Percentiles rank a stretch among this genome's conserved stretches.
These are phyloP conservation scores for Pisolithus orientalis DNA, from an alignment of 768 basidiomycete genomes.

Conservation along the genomic window DNA sequence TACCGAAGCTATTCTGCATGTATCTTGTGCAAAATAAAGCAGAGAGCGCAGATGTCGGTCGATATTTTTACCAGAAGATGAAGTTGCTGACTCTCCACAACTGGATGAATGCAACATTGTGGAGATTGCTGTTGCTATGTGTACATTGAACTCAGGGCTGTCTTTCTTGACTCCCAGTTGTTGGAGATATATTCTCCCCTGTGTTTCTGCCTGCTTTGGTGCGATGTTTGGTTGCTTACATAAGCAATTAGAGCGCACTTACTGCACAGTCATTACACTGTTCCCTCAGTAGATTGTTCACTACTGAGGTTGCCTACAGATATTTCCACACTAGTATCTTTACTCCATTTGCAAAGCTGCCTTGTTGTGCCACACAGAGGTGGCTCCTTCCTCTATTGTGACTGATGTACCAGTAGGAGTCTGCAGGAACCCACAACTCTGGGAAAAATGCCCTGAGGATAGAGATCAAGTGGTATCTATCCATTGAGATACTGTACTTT, in stretches of 20 bases:
- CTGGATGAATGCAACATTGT: constrained; percentile 78
- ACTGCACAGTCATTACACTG: too few relatives aligned
- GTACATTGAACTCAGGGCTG: constrained; percentile 65
- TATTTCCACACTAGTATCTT: too few relatives aligned
- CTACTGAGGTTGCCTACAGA: too few relatives aligned
- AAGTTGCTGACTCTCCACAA: constrained; percentile 93
- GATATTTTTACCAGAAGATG: constrained; percentile 66
- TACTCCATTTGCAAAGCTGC: constrained; percentile 68
- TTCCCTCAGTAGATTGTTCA: too few relatives aligned
- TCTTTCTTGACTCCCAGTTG: constrained; percentile 78
- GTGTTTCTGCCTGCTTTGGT: too few relatives aligned
- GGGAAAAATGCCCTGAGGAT: constrained; percentile 88
- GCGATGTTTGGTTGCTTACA: too few relatives aligned
- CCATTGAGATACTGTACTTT: constrained; percentile 78
- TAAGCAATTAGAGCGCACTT: too few relatives aligned
- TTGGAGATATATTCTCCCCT: too few relatives aligned
- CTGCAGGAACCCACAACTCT: constrained; percentile 81
- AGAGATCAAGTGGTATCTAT: constrained; percentile 77
- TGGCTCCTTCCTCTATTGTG: constrained; percentile 71
- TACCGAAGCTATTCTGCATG: constrained; percentile 81
- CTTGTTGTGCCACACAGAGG: constrained; percentile 72
- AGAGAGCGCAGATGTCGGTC: neutral
- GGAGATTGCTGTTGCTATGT: constrained; percentile 71
- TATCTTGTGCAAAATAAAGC: constrained; percentile 42
- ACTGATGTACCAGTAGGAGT: constrained; percentile 88